Conservation (phyloP, 345 rosid genomes). For the Sonneratia caseolaris region DNA sequence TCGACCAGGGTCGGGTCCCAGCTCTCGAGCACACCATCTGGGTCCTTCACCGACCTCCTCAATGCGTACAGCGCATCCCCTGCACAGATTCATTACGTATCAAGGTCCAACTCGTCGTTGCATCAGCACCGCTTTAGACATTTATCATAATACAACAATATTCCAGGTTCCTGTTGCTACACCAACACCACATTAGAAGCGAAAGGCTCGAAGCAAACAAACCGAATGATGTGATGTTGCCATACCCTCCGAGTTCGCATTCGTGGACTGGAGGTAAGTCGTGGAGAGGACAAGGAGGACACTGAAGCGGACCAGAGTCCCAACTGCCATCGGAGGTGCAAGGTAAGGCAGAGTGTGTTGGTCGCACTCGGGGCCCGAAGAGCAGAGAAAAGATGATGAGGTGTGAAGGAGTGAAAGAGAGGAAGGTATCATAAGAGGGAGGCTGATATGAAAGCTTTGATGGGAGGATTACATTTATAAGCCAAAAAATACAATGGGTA, state of each 20-base stretch:
- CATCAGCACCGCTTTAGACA: not conserved
- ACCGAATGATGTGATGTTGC: not conserved
- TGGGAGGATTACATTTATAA: slow-evolving; percentile 4
- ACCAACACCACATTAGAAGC: too few species aligned
- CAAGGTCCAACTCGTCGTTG: too few species aligned
- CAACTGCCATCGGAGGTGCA: slow-evolving; percentile 21
- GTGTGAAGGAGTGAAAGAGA: not conserved
- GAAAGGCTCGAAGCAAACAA: not conserved
- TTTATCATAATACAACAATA: too few species aligned
- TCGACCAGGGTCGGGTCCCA: slow-evolving; percentile 76
- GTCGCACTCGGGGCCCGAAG: not conserved
- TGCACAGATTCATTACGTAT: slow-evolving; percentile 11
- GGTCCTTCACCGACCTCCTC: slow-evolving; percentile 59
- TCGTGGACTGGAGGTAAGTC: slow-evolving; percentile 9
- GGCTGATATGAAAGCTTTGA: not conserved
- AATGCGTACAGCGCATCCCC: slow-evolving; percentile 61
- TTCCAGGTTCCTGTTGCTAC: too few species aligned
- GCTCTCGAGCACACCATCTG: slow-evolving; percentile 48
- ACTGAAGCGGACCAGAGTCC: slow-evolving; percentile 13
- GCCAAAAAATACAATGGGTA: not conserved
- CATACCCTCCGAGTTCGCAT: slow-evolving; percentile 48
- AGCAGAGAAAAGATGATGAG: too few species aligned
- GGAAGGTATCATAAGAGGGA: not conserved
- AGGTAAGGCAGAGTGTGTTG: not conserved
- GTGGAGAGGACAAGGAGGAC: slow-evolving; percentile 7